Conservation (phyloP, 495 filamentous ascomycete genomes). For the Neurospora sp. region DNA sequence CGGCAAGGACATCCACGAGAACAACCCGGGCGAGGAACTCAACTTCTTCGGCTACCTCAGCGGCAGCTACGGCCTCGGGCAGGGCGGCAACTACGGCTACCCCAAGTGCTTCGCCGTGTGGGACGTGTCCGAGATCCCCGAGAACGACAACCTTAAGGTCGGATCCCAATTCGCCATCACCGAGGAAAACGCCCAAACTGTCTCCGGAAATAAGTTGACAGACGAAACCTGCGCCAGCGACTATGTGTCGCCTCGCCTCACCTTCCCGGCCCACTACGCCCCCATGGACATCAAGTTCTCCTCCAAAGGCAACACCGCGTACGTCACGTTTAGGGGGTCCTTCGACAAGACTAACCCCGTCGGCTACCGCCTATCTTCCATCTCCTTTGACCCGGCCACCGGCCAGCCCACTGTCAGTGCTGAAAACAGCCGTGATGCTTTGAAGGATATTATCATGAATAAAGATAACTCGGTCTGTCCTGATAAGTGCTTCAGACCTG, state of each 20-base stretch:
- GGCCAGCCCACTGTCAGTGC: slow-evolving; percentile 28
- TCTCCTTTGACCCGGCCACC: slow-evolving; percentile 24
- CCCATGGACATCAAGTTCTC: slow-evolving; percentile 45
- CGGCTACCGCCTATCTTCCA: slow-evolving; percentile 39
- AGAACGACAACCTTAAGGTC: slow-evolving; percentile 30
- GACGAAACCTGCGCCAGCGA: slow-evolving; percentile 34
- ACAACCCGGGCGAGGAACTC: slow-evolving; percentile 62
- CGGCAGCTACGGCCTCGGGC: slow-evolving; percentile 18
- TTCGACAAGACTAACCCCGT: slow-evolving; percentile 36
- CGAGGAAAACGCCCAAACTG: slow-evolving; percentile 12
- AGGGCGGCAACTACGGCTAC: slow-evolving; percentile 46
- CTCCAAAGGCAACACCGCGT: slow-evolving; percentile 28
- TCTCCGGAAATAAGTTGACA: slow-evolving; percentile 19
- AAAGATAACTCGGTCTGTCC: slow-evolving; percentile 32
- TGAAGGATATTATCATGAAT: slow-evolving; percentile 39
- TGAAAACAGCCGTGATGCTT: slow-evolving; percentile 23
- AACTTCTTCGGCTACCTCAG: slow-evolving; percentile 55
- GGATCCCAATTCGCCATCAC: slow-evolving; percentile 41
- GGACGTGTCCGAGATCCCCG: slow-evolving; percentile 42
- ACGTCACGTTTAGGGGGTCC: slow-evolving; percentile 44
- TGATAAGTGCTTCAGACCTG: slow-evolving; percentile 39
- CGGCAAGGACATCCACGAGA: slow-evolving; percentile 47
- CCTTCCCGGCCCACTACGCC: slow-evolving; percentile 44
- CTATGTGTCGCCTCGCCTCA: slow-evolving; percentile 32
- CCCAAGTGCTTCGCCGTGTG: slow-evolving; percentile 54